Percentiles rank a stretch among this genome's conserved stretches.
Evolutionary conservation across 129 eudicot genomes (phyloP).

Genomic region (Oenanthe sinensis): DNA sequence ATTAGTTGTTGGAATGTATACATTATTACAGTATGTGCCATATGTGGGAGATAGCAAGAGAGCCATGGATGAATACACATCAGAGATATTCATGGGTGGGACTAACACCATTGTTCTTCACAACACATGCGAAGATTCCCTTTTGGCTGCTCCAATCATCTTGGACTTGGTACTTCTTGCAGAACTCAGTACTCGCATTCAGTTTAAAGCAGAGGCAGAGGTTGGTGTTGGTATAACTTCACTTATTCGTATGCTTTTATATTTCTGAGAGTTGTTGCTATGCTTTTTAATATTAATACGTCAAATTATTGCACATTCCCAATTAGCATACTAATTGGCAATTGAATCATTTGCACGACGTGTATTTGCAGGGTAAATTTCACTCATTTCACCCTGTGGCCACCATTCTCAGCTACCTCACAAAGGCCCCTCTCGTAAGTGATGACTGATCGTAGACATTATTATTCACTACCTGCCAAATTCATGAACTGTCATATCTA

Average conservation of each 20-base stretch:
- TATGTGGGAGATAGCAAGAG: constrained; percentile 96
- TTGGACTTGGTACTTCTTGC: constrained; percentile 90
- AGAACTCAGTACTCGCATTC: constrained; percentile 89
- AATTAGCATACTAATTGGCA: not conserved
- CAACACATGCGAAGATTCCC: constrained; percentile 96
- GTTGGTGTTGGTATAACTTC: constrained; percentile 13
- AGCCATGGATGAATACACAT: constrained; percentile 98
- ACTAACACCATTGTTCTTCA: constrained; percentile 84
- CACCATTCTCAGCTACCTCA: constrained; percentile 84
- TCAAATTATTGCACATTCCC: too few relatives aligned
- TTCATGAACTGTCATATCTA: not conserved
- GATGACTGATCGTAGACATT: not conserved
- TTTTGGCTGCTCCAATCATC: constrained; percentile 93
- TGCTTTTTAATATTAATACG: not conserved
- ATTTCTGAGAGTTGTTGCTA: not conserved
- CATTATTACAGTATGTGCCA: constrained; percentile 59
- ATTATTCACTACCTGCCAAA: not conserved
- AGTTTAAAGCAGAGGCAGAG: constrained; percentile 82
- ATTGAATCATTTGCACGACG: not conserved
- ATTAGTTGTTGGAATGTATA: not conserved
- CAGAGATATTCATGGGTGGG: constrained; percentile 97
- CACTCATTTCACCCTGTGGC: constrained; percentile 97
- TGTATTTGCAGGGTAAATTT: constrained; percentile 62
- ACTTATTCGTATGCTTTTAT: not conserved
- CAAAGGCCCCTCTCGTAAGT: constrained; percentile 97